A percentile compares a stretch with the other conserved stretches of the same genome.
Conservation (phyloP, 1,139 yeast species). For the Blastobotrys illinoisensis region DNA sequence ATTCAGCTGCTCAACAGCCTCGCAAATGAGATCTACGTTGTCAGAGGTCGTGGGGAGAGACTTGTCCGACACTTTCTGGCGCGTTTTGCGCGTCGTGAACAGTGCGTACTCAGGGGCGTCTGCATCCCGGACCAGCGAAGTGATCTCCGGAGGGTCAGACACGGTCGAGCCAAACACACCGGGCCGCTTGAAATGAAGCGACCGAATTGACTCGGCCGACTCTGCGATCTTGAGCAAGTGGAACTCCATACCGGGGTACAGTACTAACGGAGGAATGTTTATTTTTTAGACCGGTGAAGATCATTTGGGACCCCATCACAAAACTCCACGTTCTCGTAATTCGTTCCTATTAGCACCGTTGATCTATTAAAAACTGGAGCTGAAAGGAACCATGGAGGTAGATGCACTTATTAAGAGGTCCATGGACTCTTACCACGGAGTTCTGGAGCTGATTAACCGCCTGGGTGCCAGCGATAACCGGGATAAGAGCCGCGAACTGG, state of each 20-base stretch:
- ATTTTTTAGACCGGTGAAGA: not conserved
- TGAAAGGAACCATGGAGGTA: not conserved
- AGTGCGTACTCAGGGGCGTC: constrained; percentile 48
- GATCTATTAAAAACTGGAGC: too few species aligned
- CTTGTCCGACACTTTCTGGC: constrained; percentile 2
- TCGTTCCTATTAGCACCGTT: not conserved
- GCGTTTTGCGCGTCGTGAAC: constrained; percentile 30
- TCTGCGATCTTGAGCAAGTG: constrained; percentile 24
- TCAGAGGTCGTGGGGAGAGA: constrained; percentile 16
- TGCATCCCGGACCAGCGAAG: constrained; percentile 57
- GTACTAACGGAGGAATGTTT: constrained; percentile 1
- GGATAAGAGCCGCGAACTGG: constrained; percentile 24
- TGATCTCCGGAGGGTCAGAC: constrained; percentile 49
- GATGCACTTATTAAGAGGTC: constrained; percentile 7
- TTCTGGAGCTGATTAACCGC: constrained; percentile 22
- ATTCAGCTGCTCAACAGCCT: constrained; percentile 29
- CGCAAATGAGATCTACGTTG: constrained; percentile 32
- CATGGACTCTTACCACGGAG: constrained; percentile 17
- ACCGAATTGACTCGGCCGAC: constrained; percentile 29
- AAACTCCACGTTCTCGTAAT: not conserved
- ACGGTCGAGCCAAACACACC: constrained; percentile 66
- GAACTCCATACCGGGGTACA: constrained; percentile 20
- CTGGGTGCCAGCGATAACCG: constrained; percentile 17
- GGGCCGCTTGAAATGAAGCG: constrained; percentile 45
- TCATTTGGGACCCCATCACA: not conserved